phyloP scores from a whole-genome alignment of 2,329 filamentous ascomycete genomes.

The Fonsecaea multimorphosa region DNA sequence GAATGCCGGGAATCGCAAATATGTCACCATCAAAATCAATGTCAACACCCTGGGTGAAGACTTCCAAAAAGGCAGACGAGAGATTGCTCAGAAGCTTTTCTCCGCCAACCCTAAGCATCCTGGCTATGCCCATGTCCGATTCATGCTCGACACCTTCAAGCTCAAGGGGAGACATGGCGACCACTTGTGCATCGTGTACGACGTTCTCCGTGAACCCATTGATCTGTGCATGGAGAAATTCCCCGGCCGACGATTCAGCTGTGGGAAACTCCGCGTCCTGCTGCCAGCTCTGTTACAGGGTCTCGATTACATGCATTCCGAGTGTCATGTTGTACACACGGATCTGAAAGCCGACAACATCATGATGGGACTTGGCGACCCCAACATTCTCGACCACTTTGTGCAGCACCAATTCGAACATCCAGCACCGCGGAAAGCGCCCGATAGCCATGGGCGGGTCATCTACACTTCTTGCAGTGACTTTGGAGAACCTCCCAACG shows the following conservation, averaged over 20 bases:
- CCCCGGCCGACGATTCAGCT: constrained; percentile 39
- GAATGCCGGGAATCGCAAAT: constrained; percentile 37
- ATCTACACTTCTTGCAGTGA: constrained; percentile 46
- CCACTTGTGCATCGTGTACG: constrained; percentile 49
- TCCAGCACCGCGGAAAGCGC: constrained; percentile 45
- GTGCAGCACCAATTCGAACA: constrained; percentile 43
- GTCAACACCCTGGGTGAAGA: constrained; percentile 42
- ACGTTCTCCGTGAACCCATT: constrained; percentile 49
- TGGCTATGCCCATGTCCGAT: constrained; percentile 46
- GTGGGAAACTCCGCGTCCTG: constrained; percentile 44
- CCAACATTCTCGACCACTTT: constrained; percentile 44
- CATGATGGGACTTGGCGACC: constrained; percentile 45
- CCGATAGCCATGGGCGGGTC: constrained; percentile 42
- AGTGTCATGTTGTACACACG: constrained; percentile 52
- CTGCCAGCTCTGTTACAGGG: constrained; percentile 48
- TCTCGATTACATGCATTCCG: constrained; percentile 51
- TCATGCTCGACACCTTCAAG: constrained; percentile 46
- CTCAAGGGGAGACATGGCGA: constrained; percentile 42
- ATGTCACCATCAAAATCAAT: constrained; percentile 47
- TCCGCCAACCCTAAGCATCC: constrained; percentile 44
- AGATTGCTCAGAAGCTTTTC: constrained; percentile 46
- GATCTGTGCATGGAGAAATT: constrained; percentile 46
- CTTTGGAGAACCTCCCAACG: constrained; percentile 40
- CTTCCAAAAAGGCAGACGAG: constrained; percentile 37
- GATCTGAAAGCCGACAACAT: constrained; percentile 56